Evolutionary conservation across 1,284 basidiomycete genomes (phyloP).

Genomic region (Phenoliferia sp.): DNA sequence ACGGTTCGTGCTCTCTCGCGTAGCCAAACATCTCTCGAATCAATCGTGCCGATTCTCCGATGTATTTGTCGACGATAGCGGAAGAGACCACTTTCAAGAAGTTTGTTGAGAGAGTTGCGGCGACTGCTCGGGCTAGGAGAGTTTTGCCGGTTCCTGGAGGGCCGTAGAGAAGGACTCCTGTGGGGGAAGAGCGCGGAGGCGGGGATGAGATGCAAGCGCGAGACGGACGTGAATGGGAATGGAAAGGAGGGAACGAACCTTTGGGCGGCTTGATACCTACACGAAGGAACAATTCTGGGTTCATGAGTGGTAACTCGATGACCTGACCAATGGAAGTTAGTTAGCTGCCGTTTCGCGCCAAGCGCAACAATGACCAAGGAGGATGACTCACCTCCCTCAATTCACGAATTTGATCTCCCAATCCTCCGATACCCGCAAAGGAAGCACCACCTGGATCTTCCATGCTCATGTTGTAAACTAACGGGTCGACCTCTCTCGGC

Average conservation of each 20-base stretch:
- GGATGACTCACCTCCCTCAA: slow-evolving; percentile 69
- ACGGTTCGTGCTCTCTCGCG: slow-evolving; percentile 93
- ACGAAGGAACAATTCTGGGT: slow-evolving; percentile 88
- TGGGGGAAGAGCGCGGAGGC: too few species aligned
- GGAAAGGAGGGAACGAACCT: slow-evolving; percentile 48
- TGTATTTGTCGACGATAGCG: slow-evolving; percentile 99
- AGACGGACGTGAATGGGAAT: background rate
- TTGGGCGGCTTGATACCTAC: slow-evolving; percentile 96
- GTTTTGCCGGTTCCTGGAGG: slow-evolving; percentile 96
- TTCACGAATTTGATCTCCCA: slow-evolving; percentile 94
- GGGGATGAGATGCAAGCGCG: background rate
- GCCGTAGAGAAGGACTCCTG: slow-evolving; percentile 74
- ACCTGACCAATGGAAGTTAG: too few species aligned
- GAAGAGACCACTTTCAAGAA: slow-evolving; percentile 98
- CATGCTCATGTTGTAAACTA: slow-evolving; percentile 99
- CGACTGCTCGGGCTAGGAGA: slow-evolving; percentile 88
- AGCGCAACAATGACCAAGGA: too few species aligned
- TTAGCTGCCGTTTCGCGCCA: too few species aligned
- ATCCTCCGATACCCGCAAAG: slow-evolving; percentile 95
- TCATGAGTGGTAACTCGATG: slow-evolving; percentile 92
- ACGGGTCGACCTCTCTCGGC: slow-evolving; percentile 93
- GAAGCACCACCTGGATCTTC: slow-evolving; percentile 94
- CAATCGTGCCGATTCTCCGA: slow-evolving; percentile 91
- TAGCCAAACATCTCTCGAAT: slow-evolving; percentile 99
- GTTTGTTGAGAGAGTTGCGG: slow-evolving; percentile 91